Evolutionary conservation across 2,329 filamentous ascomycete species (phyloP), one percentile per base, ranked within the genome.

Genomic region (Tothia fuscella): DNA sequence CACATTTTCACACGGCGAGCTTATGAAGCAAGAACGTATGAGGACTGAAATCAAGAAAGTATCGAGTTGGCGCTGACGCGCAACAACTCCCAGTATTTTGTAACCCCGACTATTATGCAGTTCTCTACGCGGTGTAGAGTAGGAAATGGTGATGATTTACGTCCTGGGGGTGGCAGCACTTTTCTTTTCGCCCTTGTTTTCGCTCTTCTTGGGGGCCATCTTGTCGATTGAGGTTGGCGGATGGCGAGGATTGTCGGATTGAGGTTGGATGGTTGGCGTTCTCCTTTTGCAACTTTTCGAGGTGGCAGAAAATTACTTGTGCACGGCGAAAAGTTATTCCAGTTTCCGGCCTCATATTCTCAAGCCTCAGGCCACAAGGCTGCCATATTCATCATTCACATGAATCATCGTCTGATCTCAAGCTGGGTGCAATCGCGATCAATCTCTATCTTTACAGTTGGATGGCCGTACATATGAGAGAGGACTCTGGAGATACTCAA

Each of bases 21-120:
- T 30, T 19, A 59, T n/a, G 50, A 67, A 57, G 62, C 63, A 58
- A 69, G 58, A 50, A 58, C 56, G 52, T 61, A 61, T 59, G 66
- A 79, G 75, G 75, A 75, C 34, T 73, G 72, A 66, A 58, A 65
- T 57, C 54, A 71, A 62, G 62, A 72, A 82, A 85, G 71, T 64
- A 82, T 87, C 81, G 82, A 87, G 81, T 82, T 86, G 80, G 71
- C 68, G 68, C 63, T 54, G 64, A 60, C 53, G 61, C 54, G 63
- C 66, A 61, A 42, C 44, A 9, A n/a, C 5, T 73, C 79, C 78
- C 86, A 82, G 78, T 76, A 85, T 78, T 38, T 66, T 33, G 38
- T 25, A 21, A 82, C 82, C 72, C 76, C 76, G 74, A 83, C 80
- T 84, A 66, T 60, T 33, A 78, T 76, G 70, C 67, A 67, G 61